Evolutionary conservation across 495 filamentous ascomycete species (phyloP).

Genomic region (Lophiotrema nucula): DNA sequence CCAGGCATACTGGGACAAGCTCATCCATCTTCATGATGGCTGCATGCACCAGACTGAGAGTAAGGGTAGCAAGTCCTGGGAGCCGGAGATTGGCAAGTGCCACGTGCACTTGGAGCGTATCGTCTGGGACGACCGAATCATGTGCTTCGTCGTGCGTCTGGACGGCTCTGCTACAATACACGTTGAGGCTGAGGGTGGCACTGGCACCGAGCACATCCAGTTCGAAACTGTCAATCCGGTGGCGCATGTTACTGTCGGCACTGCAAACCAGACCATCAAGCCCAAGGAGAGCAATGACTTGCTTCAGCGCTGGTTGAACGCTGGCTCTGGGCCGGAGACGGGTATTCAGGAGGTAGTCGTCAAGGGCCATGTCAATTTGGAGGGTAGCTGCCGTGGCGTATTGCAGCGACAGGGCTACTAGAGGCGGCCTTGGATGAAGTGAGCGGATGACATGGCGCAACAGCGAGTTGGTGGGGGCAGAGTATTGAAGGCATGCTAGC

Average conservation of each 20-base stretch:
- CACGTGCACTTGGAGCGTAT: constrained; percentile 64
- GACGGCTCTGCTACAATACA: constrained; percentile 34
- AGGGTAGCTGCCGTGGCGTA: constrained; percentile 44
- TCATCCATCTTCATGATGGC: constrained; percentile 43
- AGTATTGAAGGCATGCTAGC: no score
- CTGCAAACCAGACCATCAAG: constrained; percentile 67
- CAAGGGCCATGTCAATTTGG: constrained; percentile 41
- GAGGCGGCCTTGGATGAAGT: not conserved
- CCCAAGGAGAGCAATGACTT: constrained; percentile 92
- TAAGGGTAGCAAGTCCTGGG: constrained; percentile 9
- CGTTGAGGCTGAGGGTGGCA: constrained; percentile 11
- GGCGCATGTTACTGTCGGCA: constrained; percentile 90
- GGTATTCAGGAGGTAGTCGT: constrained; percentile 46
- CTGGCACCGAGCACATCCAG: constrained; percentile 43
- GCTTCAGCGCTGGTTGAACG: constrained; percentile 63
- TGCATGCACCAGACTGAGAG: constrained; percentile 10
- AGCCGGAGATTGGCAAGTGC: constrained; percentile 50
- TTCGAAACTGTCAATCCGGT: constrained; percentile 74
- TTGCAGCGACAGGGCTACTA: constrained; percentile 25
- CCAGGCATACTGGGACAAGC: constrained; percentile 69
- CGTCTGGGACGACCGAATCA: constrained; percentile 77
- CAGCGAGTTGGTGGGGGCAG: no score
- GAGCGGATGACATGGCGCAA: no score
- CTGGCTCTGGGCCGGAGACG: constrained; percentile 50
- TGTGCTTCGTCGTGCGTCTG: constrained; percentile 82